Conservation (phyloP, 2,329 filamentous ascomycete genomes). For the Beauveria pseudobassiana region DNA sequence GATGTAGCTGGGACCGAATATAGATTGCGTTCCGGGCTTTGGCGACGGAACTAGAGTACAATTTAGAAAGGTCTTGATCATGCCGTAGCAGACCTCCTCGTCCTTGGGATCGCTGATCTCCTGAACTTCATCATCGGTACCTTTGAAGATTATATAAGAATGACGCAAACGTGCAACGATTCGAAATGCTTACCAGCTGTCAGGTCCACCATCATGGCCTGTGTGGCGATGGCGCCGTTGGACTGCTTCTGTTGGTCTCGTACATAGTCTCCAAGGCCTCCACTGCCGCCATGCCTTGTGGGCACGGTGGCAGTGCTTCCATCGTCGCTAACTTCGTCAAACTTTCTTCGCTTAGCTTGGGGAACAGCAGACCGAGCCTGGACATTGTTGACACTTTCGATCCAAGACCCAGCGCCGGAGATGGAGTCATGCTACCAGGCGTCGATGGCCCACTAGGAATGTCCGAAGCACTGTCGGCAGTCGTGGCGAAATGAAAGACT, state of each 20-base stretch:
- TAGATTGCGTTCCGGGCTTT: conserved; percentile 52
- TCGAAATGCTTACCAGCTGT: conserved; percentile 38
- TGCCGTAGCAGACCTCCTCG: conserved; percentile 75
- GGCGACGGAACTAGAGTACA: conserved; percentile 61
- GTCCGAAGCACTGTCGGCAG: conserved; percentile 26
- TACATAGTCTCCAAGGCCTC: conserved; percentile 59
- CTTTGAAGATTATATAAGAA: conserved; percentile 16
- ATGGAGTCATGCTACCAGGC: conserved; percentile 19
- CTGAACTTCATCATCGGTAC: conserved; percentile 49
- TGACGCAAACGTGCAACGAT: conserved; percentile 17
- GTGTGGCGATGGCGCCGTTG: conserved; percentile 19
- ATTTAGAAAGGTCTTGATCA: conserved; percentile 61
- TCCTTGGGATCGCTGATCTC: conserved; percentile 52
- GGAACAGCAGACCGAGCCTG: conserved; percentile 52
- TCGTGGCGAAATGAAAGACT: conserved; percentile 36
- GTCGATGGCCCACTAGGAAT: conserved; percentile 27
- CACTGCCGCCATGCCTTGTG: conserved; percentile 39
- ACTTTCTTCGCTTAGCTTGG: conserved; percentile 60
- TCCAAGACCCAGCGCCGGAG: conserved; percentile 49
- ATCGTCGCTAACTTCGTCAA: conserved; percentile 38
- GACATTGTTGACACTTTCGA: conserved; percentile 71
- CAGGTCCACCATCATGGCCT: conserved; percentile 48
- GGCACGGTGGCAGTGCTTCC: conserved; percentile 26
- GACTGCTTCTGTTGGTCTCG: conserved; percentile 49
- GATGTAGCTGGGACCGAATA: conserved; percentile 55